Percentiles rank a stretch among this genome's conserved stretches.
Conservation (phyloP, 2,329 filamentous ascomycete genomes). For the Didymellaceae sp. region DNA sequence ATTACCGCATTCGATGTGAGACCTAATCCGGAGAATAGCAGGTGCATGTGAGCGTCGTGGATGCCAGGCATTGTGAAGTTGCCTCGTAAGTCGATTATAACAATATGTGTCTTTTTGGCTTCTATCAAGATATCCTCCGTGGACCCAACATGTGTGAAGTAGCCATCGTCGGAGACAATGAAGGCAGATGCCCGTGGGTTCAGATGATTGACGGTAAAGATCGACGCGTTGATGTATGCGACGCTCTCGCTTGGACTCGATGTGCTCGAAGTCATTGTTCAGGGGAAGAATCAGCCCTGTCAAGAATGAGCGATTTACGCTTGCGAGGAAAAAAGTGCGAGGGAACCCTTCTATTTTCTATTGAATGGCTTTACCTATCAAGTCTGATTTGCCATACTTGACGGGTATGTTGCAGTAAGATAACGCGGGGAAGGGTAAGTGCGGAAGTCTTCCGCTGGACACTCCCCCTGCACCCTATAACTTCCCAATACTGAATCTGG, state of each 20-base stretch:
- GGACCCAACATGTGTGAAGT: slow-evolving; percentile 35
- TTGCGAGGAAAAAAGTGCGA: too few relatives aligned
- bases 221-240: slow-evolving; percentile 39
- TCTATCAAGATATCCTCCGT: slow-evolving; percentile 26
- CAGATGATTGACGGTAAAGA: slow-evolving; percentile 36
- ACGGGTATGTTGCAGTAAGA: too few relatives aligned
- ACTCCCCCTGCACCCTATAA: too few relatives aligned
- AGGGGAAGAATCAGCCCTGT: too few relatives aligned
- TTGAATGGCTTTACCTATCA: too few relatives aligned
- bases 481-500: too few relatives aligned
- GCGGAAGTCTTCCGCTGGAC: too few relatives aligned
- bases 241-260: slow-evolving; percentile 11
- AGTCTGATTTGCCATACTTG: too few relatives aligned
- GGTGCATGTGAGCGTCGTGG: slow-evolving; percentile 47
- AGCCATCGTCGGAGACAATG: slow-evolving; percentile 36
- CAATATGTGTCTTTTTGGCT: slow-evolving; percentile 20
- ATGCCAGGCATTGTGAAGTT: slow-evolving; percentile 48
- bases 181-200: slow-evolving; percentile 37
- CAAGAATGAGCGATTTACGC: too few relatives aligned
- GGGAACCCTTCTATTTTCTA: too few relatives aligned
- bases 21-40: slow-evolving; percentile 37
- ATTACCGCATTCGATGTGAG: slow-evolving; percentile 36
- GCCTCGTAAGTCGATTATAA: slow-evolving; percentile 35
- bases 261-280: too few relatives aligned
- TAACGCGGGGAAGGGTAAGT: too few relatives aligned